Percentiles rank a stretch among this genome's conserved stretches.
phyloP scores from a whole-genome alignment of 2,329 filamentous ascomycete genomes.

The Clathrospora elynae region DNA sequence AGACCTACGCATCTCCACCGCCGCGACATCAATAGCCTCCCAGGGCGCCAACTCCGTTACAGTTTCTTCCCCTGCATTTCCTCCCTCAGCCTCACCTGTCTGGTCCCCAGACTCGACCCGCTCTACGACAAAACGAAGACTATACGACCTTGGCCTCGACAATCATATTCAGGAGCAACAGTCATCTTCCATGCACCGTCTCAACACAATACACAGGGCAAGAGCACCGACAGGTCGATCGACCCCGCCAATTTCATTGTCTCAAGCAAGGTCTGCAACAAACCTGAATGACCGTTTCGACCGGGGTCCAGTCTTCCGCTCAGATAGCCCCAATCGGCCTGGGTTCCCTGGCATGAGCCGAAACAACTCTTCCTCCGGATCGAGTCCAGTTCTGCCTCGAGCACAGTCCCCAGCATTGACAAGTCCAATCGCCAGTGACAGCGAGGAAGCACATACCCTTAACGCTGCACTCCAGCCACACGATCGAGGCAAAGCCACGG shows the following conservation, averaged over 20 bases:
- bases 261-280: slow-evolving; percentile 53
- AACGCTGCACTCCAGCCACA: slow-evolving; percentile 69
- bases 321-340: slow-evolving; percentile 55
- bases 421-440: slow-evolving; percentile 74
- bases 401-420: slow-evolving; percentile 59
- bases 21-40: slow-evolving; percentile 86
- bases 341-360: slow-evolving; percentile 43
- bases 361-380: slow-evolving; percentile 44
- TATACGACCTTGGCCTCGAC: slow-evolving; percentile 83
- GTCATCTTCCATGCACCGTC: slow-evolving; percentile 72
- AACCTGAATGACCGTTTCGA: slow-evolving; percentile 55
- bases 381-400: slow-evolving; percentile 49
- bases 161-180: slow-evolving; percentile 83
- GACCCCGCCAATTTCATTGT: slow-evolving; percentile 54
- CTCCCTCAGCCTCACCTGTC: slow-evolving; percentile 32
- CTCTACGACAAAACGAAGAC: slow-evolving; percentile 70
- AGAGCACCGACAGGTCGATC: slow-evolving; percentile 55
- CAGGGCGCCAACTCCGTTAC: slow-evolving; percentile 56
- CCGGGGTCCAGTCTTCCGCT: slow-evolving; percentile 49
- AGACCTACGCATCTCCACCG: slow-evolving; percentile 74
- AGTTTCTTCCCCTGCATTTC: slow-evolving; percentile 38
- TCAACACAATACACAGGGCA: slow-evolving; percentile 77
- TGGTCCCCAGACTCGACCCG: slow-evolving; percentile 60
- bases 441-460: slow-evolving; percentile 68
- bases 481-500: slow-evolving; percentile 81